A percentile compares a stretch with the other conserved stretches of the same genome.
phyloP scores from a whole-genome alignment of 2,329 filamentous ascomycete species.

The Fonsecaea multimorphosa region DNA sequence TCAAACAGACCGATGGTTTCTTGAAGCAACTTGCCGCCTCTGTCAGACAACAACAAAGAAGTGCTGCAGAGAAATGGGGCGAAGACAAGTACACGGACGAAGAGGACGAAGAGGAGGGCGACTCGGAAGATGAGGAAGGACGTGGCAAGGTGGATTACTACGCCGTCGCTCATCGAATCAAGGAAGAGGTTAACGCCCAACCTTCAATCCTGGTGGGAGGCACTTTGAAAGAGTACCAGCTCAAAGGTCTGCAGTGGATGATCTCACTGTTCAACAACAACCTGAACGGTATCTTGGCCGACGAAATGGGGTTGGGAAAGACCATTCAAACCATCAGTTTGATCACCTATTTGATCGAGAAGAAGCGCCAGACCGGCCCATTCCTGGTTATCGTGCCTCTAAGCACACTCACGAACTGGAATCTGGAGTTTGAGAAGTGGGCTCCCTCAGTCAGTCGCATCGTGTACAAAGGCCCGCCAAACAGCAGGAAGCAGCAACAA shows the following conservation, averaged over 20 bases:
- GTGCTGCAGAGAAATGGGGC: constrained; percentile 78
- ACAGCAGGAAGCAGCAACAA: constrained; percentile 84
- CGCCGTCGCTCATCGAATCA: constrained; percentile 92
- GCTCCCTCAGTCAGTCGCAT: constrained; percentile 84
- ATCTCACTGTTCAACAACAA: constrained; percentile 99
- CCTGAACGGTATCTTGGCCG: constrained; percentile 95
- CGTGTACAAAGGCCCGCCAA: constrained; percentile 96
- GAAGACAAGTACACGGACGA: constrained; percentile 62
- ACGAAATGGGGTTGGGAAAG: constrained; percentile 99
- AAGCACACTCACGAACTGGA: constrained; percentile 98
- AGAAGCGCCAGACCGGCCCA: constrained; percentile 87
- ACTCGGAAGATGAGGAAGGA: constrained; percentile 71
- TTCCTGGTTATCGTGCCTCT: constrained; percentile 97
- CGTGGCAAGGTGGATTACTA: constrained; percentile 96
- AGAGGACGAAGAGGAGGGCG: constrained; percentile 67
- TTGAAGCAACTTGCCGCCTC: constrained; percentile 92
- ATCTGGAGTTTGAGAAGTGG: constrained; percentile 98
- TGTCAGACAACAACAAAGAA: constrained; percentile 91
- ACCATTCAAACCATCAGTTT: constrained; percentile 99
- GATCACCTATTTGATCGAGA: constrained; percentile 95
- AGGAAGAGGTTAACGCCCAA: constrained; percentile 86
- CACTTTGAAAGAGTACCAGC: constrained; percentile 92
- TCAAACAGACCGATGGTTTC: constrained; percentile 97
- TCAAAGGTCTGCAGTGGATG: constrained; percentile 99
- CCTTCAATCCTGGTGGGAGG: constrained; percentile 88